phyloP scores from a whole-genome alignment of 225 moss, liverwort and hornwort genomes.

The Bryoerythrophyllum caledonicum region DNA sequence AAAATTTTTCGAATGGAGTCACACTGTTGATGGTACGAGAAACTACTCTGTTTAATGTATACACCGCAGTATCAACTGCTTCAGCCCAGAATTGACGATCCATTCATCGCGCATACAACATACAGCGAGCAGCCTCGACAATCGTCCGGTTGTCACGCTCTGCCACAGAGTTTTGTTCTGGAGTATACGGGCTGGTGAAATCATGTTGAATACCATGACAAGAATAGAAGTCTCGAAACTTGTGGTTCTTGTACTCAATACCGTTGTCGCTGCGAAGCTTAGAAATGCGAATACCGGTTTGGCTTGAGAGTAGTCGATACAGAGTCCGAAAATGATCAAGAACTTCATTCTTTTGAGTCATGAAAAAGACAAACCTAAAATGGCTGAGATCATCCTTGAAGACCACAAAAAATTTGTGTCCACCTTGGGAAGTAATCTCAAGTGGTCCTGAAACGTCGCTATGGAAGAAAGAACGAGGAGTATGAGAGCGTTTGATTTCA shows the following conservation, averaged over 20 bases:
- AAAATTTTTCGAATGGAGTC: not conserved
- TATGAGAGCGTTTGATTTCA: rapidly evolving
- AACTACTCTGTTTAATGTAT: not conserved
- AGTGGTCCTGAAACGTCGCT: not conserved
- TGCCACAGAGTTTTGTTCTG: too few species aligned
- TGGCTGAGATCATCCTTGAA: not conserved
- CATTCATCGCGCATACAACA: not conserved
- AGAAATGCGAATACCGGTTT: too few species aligned
- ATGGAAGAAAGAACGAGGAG: too few species aligned
- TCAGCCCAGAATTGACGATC: not conserved
- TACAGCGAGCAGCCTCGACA: not conserved
- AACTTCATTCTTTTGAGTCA: not conserved
- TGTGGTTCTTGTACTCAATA: not conserved
- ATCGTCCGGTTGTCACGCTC: too few species aligned
- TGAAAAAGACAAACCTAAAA: not conserved
- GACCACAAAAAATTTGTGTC: not conserved
- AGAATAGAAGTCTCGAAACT: not conserved
- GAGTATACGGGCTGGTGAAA: too few species aligned
- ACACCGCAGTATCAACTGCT: not conserved
- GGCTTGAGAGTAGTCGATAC: too few species aligned
- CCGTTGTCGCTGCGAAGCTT: not conserved
- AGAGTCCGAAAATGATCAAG: not conserved
- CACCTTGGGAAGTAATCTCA: not conserved
- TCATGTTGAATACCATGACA: not conserved
- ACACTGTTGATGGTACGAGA: not conserved